A percentile compares a stretch with the other conserved stretches of the same genome.
Conservation (phyloP, 176 grass and related monocot species). For the Poa pratensis region DNA sequence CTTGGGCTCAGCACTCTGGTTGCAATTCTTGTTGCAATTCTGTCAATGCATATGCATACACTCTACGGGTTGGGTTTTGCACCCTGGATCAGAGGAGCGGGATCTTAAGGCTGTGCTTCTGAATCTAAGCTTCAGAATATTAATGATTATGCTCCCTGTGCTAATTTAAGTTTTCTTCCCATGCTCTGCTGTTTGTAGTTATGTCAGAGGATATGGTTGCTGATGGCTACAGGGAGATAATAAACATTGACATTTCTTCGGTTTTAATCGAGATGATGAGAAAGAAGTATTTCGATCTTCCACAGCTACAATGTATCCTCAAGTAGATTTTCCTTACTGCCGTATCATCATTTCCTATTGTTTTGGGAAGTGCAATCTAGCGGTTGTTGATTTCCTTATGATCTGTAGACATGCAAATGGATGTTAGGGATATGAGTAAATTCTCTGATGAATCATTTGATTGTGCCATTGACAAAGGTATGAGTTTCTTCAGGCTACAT, state of each 20-base stretch:
- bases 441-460: constrained; percentile 89
- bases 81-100: not conserved
- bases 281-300: constrained; percentile 72
- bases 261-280: constrained; percentile 96
- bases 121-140: not conserved
- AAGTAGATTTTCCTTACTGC: constrained; percentile 7
- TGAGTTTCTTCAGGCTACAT: constrained; percentile 14
- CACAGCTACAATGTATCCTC: constrained; percentile 90
- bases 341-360: not conserved
- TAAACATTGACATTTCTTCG: constrained; percentile 92
- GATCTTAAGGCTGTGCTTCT: not conserved
- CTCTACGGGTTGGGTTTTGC: not conserved
- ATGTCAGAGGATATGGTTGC: constrained; percentile 98
- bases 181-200: constrained; percentile 51
- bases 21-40: not conserved
- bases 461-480: constrained; percentile 99
- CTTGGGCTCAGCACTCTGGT: not conserved
- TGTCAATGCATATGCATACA: not conserved
- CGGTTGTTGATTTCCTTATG: constrained; percentile 48
- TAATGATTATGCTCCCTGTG: not conserved
- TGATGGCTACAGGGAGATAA: constrained; percentile 85
- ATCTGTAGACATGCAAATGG: constrained; percentile 86
- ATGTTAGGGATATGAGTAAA: constrained; percentile 92
- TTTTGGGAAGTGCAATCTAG: not conserved
- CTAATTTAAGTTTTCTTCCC: constrained; percentile 31